Conservation (phyloP, 441 rosid genomes). For the Kokia cookei region DNA sequence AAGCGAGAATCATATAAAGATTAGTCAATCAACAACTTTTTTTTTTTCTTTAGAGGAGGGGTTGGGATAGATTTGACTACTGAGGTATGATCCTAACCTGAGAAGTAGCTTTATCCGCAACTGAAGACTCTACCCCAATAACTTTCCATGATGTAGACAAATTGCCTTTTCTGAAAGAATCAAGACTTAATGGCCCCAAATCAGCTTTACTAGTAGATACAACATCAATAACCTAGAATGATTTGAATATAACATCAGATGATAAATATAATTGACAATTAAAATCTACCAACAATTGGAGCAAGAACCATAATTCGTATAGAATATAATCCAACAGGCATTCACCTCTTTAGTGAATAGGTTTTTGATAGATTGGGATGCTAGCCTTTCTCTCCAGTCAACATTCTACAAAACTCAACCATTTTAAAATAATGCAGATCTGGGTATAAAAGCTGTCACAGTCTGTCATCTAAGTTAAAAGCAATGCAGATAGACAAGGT, state of each 20-base stretch:
- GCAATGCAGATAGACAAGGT: background rate
- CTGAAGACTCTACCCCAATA: constrained; percentile 30
- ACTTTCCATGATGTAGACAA: constrained; percentile 77
- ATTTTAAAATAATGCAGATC: background rate
- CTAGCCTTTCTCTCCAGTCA: constrained; percentile 88
- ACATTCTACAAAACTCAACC: constrained; percentile 45
- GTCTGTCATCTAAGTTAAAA: background rate
- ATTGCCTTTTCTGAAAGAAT: constrained; percentile 64
- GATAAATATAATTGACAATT: background rate
- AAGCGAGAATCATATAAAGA: constrained; percentile 11
- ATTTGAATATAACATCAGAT: background rate
- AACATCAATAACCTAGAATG: constrained; percentile 65
- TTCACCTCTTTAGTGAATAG: constrained; percentile 83
- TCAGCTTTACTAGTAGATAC: constrained; percentile 65
- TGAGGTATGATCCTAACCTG: constrained; percentile 41
- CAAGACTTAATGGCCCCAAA: constrained; percentile 81
- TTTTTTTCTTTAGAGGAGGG: no score
- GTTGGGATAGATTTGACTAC: background rate
- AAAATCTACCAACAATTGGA: background rate
- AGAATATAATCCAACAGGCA: constrained; percentile 8
- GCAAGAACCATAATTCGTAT: background rate
- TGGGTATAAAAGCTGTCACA: background rate
- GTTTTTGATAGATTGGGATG: constrained; percentile 56
- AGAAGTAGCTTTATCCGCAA: constrained; percentile 23
- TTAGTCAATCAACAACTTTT: background rate